Evolutionary conservation across 108 stramenopile genomes (phyloP).

Genomic region (Mayamaea pseudoterrestris): DNA sequence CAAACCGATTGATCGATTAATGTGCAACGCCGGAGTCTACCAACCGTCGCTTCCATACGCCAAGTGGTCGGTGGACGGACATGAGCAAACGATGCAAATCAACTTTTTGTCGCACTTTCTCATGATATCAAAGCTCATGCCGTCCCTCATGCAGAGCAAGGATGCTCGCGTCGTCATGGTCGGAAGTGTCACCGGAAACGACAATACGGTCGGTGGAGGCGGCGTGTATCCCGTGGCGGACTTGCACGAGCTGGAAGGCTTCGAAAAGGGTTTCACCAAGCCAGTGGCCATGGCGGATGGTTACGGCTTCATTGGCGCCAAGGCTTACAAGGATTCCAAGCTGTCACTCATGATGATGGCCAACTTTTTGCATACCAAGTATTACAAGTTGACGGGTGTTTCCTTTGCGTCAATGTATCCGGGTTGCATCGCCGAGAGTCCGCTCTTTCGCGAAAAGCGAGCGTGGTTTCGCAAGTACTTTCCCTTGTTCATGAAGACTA

Average conservation of each 20-base stretch:
- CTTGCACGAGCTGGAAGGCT: conserved; percentile 73
- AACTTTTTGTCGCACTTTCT: conserved; percentile 84
- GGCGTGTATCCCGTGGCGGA: conserved; percentile 88
- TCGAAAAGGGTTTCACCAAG: conserved; percentile 72
- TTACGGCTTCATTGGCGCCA: conserved; percentile 83
- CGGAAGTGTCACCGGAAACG: conserved; percentile 84
- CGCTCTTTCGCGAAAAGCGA: conserved; percentile 66
- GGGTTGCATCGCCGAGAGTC: conserved; percentile 68
- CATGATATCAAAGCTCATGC: conserved; percentile 54
- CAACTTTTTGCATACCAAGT: conserved; percentile 50
- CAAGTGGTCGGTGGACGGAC: conserved; percentile 78
- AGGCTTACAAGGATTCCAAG: conserved; percentile 88
- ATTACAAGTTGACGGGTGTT: conserved; percentile 56
- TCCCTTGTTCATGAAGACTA: conserved; percentile 66
- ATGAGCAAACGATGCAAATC: conserved; percentile 88
- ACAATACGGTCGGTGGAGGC: conserved; percentile 86
- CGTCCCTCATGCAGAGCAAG: conserved; percentile 46
- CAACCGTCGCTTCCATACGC: conserved; percentile 73
- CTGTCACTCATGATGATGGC: conserved; percentile 65
- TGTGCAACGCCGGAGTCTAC: conserved; percentile 87
- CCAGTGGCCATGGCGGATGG: conserved; percentile 86
- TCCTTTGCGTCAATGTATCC: conserved; percentile 58
- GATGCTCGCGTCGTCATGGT: conserved; percentile 77
- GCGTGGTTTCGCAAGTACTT: conserved; percentile 70
- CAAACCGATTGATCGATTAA: conserved; percentile 76